phyloP scores from a whole-genome alignment of 1,284 basidiomycete species.

The Apiotrichum mycotoxinovorans region DNA sequence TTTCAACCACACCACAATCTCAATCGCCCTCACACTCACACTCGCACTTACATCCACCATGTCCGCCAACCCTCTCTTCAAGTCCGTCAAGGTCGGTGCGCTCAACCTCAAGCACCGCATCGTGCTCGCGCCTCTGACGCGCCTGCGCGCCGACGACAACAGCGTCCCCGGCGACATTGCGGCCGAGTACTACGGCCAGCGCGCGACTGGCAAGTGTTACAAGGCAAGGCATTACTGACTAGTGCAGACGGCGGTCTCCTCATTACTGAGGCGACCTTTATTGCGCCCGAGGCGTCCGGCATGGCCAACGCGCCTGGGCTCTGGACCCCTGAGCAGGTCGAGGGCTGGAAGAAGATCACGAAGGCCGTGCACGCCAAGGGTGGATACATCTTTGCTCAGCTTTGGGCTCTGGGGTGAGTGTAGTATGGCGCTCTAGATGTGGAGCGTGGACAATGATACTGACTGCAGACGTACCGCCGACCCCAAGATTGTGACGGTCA shows the following conservation, averaged over 20 bases:
- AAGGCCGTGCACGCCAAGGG: constrained; percentile 54
- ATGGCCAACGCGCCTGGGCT: constrained; percentile 29
- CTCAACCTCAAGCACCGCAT: constrained; percentile 47
- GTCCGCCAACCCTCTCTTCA: constrained; percentile 22
- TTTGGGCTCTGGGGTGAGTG: constrained; percentile 54
- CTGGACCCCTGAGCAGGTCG: constrained; percentile 32
- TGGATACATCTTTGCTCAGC: constrained; percentile 54
- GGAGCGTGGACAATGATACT: too few relatives aligned
- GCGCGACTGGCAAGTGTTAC: constrained; percentile 30
- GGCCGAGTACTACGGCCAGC: constrained; percentile 46
- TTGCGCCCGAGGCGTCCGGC: constrained; percentile 29
- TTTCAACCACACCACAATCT: too few relatives aligned
- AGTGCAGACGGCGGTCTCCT: constrained; percentile 37
- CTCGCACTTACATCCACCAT: too few relatives aligned
- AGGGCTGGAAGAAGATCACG: constrained; percentile 45
- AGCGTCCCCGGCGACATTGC: constrained; percentile 31
- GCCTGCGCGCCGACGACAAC: constrained; percentile 27
- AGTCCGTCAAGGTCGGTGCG: constrained; percentile 21
- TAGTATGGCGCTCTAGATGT: too few relatives aligned
- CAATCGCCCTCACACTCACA: too few relatives aligned
- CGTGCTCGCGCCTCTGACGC: constrained; percentile 46
- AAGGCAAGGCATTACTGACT: too few relatives aligned
- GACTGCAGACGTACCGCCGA: constrained; percentile 6
- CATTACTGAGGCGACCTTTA: constrained; percentile 39
- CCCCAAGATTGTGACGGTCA: constrained; percentile 12